phyloP scores from a whole-genome alignment of 257 asterid species.

The Primulina huaijiensis region DNA sequence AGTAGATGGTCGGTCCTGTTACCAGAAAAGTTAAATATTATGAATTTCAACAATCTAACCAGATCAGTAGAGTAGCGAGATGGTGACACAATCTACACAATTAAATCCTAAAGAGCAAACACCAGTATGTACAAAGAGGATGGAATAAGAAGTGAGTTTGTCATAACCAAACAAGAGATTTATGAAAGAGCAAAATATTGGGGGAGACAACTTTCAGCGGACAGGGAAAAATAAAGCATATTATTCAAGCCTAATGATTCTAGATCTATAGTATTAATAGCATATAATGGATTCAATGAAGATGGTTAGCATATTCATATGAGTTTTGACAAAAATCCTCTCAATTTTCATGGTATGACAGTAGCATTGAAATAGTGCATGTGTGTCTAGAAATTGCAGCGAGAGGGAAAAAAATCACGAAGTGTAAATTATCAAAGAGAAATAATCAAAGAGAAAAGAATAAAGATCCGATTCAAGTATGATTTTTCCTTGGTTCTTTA shows the following conservation, averaged over 20 bases:
- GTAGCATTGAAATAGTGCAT: background rate
- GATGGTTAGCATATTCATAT: background rate
- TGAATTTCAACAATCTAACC: no score
- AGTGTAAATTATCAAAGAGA: background rate
- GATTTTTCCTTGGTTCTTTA: background rate
- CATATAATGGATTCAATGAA: background rate
- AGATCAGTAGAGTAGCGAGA: background rate
- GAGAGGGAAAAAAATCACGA: background rate
- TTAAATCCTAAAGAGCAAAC: no score
- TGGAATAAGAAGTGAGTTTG: no score
- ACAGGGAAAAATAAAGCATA: no score
- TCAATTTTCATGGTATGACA: background rate
- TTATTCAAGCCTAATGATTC: background rate
- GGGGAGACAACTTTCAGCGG: no score
- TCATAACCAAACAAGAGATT: no score
- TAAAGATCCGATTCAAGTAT: background rate
- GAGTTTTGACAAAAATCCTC: background rate
- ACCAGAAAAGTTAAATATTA: background rate
- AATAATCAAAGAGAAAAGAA: background rate
- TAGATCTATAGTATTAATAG: background rate
- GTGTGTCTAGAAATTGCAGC: background rate
- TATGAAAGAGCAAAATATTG: no score
- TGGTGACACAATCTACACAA: background rate
- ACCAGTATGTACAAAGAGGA: no score
- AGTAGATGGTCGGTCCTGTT: slow-evolving; percentile 58